Conservation (phyloP, 2,329 filamentous ascomycete species). For the Aphanoascus verrucosus region DNA sequence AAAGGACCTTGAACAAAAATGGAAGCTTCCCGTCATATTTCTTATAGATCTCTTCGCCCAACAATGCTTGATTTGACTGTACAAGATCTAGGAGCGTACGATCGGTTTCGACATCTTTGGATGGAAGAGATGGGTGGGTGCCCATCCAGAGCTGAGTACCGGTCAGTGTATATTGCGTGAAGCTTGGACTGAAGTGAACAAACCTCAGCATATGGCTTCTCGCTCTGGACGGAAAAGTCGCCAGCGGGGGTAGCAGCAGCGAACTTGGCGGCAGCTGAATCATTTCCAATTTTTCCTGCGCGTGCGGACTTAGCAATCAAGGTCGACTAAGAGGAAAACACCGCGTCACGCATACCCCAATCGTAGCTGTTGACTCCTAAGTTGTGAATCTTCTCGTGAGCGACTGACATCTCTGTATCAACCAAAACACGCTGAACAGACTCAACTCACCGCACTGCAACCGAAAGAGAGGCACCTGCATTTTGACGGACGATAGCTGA, state of each 20-base stretch:
- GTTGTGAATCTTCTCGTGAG: neutral
- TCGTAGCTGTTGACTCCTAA: constrained; percentile 94
- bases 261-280: constrained; percentile 80
- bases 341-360: constrained; percentile 55
- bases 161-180: constrained; percentile 14
- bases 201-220: constrained; percentile 92
- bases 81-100: constrained; percentile 79
- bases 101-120: constrained; percentile 74
- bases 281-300: constrained; percentile 69
- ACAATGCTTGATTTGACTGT: constrained; percentile 70
- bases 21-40: constrained; percentile 75
- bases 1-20: constrained; percentile 96
- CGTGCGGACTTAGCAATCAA: constrained; percentile 22
- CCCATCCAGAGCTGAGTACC: constrained; percentile 84
- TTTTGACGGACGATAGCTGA: constrained; percentile 19
- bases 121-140: constrained; percentile 90
- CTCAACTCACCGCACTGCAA: constrained; percentile 49
- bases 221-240: constrained; percentile 65
- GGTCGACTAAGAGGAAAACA: constrained; percentile 19
- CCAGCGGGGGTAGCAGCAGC: constrained; percentile 70
- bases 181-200: constrained; percentile 16
- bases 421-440: neutral
- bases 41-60: constrained; percentile 61
- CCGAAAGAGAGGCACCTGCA: constrained; percentile 74
- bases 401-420: neutral